A percentile compares a stretch with the other conserved stretches of the same genome.
Evolutionary conservation across 257 asterid genomes (phyloP).

Genomic region (Nicotiana sylvestris): DNA sequence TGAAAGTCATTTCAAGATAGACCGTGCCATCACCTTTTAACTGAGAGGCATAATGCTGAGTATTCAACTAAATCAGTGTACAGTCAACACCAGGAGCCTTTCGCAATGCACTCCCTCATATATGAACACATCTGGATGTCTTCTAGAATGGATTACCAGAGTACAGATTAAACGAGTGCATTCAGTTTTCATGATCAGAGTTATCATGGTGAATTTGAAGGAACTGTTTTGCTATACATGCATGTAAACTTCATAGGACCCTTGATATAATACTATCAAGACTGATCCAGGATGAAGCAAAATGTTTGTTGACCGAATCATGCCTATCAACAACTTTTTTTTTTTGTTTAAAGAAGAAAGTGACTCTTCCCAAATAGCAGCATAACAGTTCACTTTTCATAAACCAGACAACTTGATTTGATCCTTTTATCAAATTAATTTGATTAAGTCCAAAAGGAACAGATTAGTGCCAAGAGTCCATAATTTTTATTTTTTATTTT

Average conservation of each 20-base stretch:
- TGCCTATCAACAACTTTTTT: neutral
- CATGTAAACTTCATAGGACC: neutral
- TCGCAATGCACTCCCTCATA: neutral
- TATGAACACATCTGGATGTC: neutral
- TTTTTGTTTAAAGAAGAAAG: neutral
- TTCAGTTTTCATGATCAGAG: neutral
- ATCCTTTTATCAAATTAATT: neutral
- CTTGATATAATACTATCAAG: neutral
- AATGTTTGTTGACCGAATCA: neutral
- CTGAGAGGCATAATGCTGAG: neutral
- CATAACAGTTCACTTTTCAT: neutral
- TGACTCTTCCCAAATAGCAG: neutral
- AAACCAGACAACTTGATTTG: neutral
- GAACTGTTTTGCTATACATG: neutral
- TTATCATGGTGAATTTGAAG: neutral
- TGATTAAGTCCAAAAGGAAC: neutral
- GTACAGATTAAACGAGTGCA: neutral
- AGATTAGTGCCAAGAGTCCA: neutral
- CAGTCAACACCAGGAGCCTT: neutral
- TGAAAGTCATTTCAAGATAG: slow-evolving; percentile 82
- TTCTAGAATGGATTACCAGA: neutral
- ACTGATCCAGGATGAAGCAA: neutral
- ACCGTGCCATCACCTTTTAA: neutral
- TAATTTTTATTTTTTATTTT: neutral
- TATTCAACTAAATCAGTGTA: neutral